A percentile compares a stretch with the other conserved stretches of the same genome.
phyloP scores from a whole-genome alignment of 2,329 filamentous ascomycete species.

The Akanthomyces dipterigenus region DNA sequence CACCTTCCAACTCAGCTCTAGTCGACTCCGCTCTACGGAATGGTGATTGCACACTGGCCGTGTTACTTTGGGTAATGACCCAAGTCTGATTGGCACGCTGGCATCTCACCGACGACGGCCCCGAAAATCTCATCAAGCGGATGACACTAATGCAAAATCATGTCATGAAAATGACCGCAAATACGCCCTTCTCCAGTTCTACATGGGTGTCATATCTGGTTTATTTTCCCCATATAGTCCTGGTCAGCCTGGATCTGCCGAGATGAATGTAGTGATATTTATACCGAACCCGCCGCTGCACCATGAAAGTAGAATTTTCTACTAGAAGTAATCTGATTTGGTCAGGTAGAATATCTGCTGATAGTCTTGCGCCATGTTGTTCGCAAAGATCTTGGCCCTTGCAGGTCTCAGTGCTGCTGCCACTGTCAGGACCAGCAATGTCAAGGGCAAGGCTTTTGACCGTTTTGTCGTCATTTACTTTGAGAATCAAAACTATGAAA shows the following conservation, averaged over 20 bases:
- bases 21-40: conserved; percentile 2
- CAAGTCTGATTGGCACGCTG: not conserved
- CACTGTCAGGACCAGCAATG: conserved; percentile 8
- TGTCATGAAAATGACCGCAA: not conserved
- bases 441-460: conserved; percentile 47
- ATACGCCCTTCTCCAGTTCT: not conserved
- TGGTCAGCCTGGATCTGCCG: not conserved
- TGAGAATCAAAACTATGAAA: conserved; percentile 66
- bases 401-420: conserved; percentile 4
- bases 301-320: not conserved
- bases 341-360: not conserved
- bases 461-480: conserved; percentile 69
- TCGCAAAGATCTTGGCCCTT: not conserved
- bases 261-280: not conserved
- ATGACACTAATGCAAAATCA: not conserved
- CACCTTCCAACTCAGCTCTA: conserved; percentile 10
- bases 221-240: not conserved
- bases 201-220: not conserved
- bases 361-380: not conserved
- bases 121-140: not conserved
- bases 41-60: not conserved
- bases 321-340: not conserved
- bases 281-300: not conserved
- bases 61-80: not conserved
- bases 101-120: not conserved